These are phyloP conservation scores for Curvularia spicifera DNA, from an alignment of 2,329 filamentous ascomycete species.

Conservation along the genomic window DNA sequence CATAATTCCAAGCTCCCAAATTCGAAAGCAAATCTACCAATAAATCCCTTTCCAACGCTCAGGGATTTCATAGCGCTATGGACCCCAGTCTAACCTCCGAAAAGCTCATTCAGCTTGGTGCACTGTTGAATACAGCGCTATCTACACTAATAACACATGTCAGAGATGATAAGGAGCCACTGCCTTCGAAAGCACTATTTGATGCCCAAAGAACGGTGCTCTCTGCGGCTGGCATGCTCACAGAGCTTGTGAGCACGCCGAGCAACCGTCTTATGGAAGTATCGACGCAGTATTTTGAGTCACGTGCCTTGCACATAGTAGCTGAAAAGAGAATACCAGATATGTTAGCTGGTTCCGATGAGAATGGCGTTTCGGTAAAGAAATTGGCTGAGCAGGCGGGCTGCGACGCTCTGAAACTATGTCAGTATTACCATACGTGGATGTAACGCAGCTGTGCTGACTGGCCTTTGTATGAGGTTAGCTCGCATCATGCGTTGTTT, in stretches of 20 bases:
- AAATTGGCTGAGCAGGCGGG: constrained; percentile 32
- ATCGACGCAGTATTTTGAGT: constrained; percentile 46
- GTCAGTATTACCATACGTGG: background rate
- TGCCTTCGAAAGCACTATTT: constrained; percentile 41
- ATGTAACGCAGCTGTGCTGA: background rate
- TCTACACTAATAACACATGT: background rate
- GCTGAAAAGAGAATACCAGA: constrained; percentile 45
- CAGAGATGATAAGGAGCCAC: background rate
- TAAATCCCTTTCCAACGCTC: background rate
- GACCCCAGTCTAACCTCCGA: background rate
- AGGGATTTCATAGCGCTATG: background rate
- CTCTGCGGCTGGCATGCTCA: constrained; percentile 44
- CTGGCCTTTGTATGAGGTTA: constrained; percentile 13
- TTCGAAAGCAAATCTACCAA: background rate
- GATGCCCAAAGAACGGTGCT: constrained; percentile 45
- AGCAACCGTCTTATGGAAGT: constrained; percentile 43
- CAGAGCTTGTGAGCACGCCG: constrained; percentile 46
- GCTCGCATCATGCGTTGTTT: constrained; percentile 47
- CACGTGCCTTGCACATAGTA: constrained; percentile 45
- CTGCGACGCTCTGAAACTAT: constrained; percentile 41
- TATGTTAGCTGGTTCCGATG: constrained; percentile 36
- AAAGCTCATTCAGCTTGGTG: background rate
- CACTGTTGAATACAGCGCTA: background rate
- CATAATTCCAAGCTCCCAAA: background rate
- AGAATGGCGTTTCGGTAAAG: constrained; percentile 32